Evolutionary conservation across 2,329 filamentous ascomycete species (phyloP).

Genomic region (Passalora sequoiae): DNA sequence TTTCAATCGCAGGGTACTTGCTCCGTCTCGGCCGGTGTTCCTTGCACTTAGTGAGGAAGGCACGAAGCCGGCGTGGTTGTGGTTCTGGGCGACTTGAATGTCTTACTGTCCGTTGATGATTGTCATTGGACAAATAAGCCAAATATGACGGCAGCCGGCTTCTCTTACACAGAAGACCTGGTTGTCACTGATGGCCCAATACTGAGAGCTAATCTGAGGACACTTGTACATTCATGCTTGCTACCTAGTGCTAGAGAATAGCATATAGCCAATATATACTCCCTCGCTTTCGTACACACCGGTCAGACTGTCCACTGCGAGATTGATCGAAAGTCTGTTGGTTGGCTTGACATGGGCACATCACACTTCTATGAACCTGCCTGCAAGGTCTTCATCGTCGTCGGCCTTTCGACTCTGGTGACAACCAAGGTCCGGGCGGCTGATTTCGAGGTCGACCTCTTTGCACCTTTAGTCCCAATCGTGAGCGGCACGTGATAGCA

Average conservation of each 20-base stretch:
- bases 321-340: too few relatives aligned
- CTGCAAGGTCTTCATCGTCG: too few relatives aligned
- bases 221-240: constrained; percentile 5
- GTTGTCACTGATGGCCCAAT: constrained; percentile 29
- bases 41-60: constrained; percentile 20
- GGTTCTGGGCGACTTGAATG: constrained; percentile 9
- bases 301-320: too few relatives aligned
- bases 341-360: too few relatives aligned
- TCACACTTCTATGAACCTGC: too few relatives aligned
- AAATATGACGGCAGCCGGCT: constrained; percentile 32
- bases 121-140: constrained; percentile 24
- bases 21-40: constrained; percentile 25
- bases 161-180: constrained; percentile 16
- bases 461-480: too few relatives aligned
- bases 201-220: constrained; percentile 34
- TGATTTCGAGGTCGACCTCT: too few relatives aligned
- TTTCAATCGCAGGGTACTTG: constrained; percentile 37
- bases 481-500: too few relatives aligned
- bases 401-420: too few relatives aligned
- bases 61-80: constrained; percentile 9
- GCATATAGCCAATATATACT: too few relatives aligned
- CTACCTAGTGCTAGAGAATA: background rate
- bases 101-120: constrained; percentile 29
- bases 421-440: too few relatives aligned
- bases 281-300: too few relatives aligned